Evolutionary conservation across 306 rosid species (phyloP).

Genomic region (Phaseolus lunatus): DNA sequence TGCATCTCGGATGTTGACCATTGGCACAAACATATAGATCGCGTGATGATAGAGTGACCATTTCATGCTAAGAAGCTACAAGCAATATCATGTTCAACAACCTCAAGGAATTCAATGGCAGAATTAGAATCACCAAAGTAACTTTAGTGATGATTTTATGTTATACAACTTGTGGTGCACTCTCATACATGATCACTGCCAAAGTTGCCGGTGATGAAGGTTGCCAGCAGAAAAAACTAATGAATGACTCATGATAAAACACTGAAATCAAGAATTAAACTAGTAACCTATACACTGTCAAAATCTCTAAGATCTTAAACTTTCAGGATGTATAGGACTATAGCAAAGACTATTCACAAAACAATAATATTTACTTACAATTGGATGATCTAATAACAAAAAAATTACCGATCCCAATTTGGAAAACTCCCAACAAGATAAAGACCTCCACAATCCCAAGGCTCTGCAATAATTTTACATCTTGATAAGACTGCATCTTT

Average conservation of each 20-base stretch:
- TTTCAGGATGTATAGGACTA: conserved; percentile 31
- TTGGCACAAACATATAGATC: conserved; percentile 11
- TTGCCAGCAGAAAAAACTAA: conserved; percentile 15
- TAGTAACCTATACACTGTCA: conserved; percentile 5
- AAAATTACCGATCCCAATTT: conserved; percentile 91
- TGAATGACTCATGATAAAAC: conserved; percentile 31
- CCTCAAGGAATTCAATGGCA: conserved; percentile 36
- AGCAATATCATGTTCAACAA: conserved; percentile 11
- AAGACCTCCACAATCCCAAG: conserved; percentile 99
- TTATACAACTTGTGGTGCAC: neutral
- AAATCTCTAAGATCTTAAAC: conserved; percentile 17
- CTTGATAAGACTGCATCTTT: conserved; percentile 85
- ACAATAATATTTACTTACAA: conserved; percentile 3
- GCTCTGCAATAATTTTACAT: conserved; percentile 96
- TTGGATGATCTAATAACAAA: conserved; percentile 15
- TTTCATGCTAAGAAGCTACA: conserved; percentile 26
- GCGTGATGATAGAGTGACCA: conserved; percentile 21
- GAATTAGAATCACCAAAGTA: conserved; percentile 27
- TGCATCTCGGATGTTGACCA: conserved; percentile 20
- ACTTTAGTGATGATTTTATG: conserved; percentile 13
- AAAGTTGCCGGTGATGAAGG: conserved; percentile 26
- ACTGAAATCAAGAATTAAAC: conserved; percentile 35
- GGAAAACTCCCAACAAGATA: conserved; percentile 97
- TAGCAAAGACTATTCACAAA: conserved; percentile 39
- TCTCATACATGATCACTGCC: conserved; percentile 29